Percentiles rank a stretch among this genome's conserved stretches.
Conservation (phyloP, 306 rosid genomes). For the Malus orientalis region DNA sequence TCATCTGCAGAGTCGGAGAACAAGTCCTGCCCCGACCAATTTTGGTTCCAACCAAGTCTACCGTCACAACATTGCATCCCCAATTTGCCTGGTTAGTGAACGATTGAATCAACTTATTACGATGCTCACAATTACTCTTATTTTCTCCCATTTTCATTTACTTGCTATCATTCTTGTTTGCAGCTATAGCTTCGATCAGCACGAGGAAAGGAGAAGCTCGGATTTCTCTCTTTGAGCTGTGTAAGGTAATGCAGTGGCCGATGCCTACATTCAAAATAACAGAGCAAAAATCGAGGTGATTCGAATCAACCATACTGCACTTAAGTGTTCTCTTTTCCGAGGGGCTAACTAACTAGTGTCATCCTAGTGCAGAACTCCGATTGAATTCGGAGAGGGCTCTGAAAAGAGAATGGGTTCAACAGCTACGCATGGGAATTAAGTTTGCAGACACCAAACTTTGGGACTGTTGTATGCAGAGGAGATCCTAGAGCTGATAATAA, state of each 20-base stretch:
- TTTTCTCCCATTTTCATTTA: too few relatives aligned
- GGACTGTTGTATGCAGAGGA: slow-evolving; percentile 53
- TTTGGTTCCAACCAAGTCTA: slow-evolving; percentile 9
- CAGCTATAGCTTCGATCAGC: slow-evolving; percentile 43
- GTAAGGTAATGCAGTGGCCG: slow-evolving; percentile 79
- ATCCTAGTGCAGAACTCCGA: slow-evolving; percentile 35
- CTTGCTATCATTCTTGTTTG: background rate
- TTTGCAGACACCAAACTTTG: slow-evolving; percentile 50
- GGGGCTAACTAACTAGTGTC: slow-evolving; percentile 1
- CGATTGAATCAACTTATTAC: background rate
- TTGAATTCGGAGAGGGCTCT: slow-evolving; percentile 44
- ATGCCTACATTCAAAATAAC: slow-evolving; percentile 48
- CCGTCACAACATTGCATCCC: slow-evolving; percentile 19
- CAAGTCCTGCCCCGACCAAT: slow-evolving; percentile 1
- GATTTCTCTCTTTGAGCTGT: slow-evolving; percentile 39
- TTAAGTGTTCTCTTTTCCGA: background rate
- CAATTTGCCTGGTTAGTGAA: slow-evolving; percentile 20
- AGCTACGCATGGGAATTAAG: slow-evolving; percentile 48
- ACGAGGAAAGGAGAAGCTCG: slow-evolving; percentile 83
- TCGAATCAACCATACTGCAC: background rate
- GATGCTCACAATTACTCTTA: too few relatives aligned
- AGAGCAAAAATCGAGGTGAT: slow-evolving; percentile 59
- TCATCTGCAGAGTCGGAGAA: slow-evolving; percentile 9
- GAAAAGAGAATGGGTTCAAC: slow-evolving; percentile 32
- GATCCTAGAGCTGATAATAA: slow-evolving; percentile 74